Conservation (phyloP, 2,329 filamentous ascomycete species). For the Alternaria hordeiaustralica region DNA sequence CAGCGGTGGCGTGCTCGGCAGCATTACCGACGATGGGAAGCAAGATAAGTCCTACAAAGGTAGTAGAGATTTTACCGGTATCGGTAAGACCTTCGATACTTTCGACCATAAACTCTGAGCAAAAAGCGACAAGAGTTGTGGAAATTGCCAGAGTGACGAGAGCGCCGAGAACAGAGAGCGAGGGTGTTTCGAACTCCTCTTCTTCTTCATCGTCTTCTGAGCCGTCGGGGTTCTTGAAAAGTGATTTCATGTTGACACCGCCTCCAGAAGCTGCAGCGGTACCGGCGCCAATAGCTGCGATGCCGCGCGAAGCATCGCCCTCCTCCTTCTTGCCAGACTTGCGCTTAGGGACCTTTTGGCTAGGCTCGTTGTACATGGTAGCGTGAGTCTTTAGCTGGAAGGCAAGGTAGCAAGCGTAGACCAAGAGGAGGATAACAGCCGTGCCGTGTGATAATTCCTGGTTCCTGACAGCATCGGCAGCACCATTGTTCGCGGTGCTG, state of each 20-base stretch:
- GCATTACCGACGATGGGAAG: conserved; percentile 71
- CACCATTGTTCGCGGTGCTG: conserved; percentile 8
- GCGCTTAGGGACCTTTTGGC: conserved; percentile 74
- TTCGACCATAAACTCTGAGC: conserved; percentile 70
- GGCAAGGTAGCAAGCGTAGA: conserved; percentile 83
- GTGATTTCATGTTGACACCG: conserved; percentile 57
- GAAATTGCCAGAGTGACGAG: conserved; percentile 73
- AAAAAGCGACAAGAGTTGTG: conserved; percentile 81
- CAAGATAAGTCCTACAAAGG: conserved; percentile 69
- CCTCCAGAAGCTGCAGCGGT: conserved; percentile 59
- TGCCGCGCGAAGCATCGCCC: conserved; percentile 57
- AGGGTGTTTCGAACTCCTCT: conserved; percentile 77
- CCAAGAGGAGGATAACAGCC: conserved; percentile 78
- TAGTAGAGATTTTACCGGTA: conserved; percentile 59
- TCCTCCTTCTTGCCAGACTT: conserved; percentile 55
- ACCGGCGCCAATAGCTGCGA: conserved; percentile 61
- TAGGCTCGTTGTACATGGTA: conserved; percentile 78
- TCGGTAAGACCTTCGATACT: conserved; percentile 63
- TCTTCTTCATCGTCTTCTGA: conserved; percentile 61
- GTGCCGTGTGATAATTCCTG: conserved; percentile 69
- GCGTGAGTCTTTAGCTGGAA: conserved; percentile 91
- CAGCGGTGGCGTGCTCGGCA: conserved; percentile 69
- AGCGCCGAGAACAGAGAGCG: conserved; percentile 75
- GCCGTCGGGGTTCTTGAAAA: conserved; percentile 48
- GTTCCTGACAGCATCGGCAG: conserved; percentile 37